phyloP scores from a whole-genome alignment of 1,139 yeast species.

The Pichia sp. region DNA sequence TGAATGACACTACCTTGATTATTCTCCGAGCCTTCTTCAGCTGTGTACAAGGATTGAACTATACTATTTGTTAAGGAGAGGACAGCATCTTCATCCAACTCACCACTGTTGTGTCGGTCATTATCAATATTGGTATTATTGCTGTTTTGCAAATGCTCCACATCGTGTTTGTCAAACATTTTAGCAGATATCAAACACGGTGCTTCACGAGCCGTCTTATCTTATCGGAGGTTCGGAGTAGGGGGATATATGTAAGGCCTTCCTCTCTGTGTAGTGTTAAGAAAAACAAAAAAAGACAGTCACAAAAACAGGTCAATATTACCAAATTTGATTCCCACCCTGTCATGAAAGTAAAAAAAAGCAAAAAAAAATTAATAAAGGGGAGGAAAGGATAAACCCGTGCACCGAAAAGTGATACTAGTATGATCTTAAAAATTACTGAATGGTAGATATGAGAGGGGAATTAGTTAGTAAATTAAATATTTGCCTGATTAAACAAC shows the following conservation, averaged over 20 bases:
- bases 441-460: neutral
- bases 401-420: neutral
- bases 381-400: neutral
- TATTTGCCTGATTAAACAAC: neutral
- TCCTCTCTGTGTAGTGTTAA: neutral
- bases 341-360: neutral
- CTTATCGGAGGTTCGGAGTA: slow-evolving; percentile 16
- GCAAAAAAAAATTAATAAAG: neutral
- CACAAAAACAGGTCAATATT: slow-evolving; percentile 20
- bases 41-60: slow-evolving; percentile 12
- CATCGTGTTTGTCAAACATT: slow-evolving; percentile 1
- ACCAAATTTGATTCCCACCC: neutral
- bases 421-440: too few species aligned
- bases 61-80: slow-evolving; percentile 12
- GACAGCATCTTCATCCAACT: slow-evolving; percentile 8
- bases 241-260: neutral
- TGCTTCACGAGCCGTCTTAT: slow-evolving; percentile 11
- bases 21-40: neutral
- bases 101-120: neutral
- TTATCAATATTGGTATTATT: neutral
- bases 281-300: slow-evolving; percentile 28
- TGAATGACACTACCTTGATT: neutral
- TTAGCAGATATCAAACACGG: neutral
- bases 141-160: neutral
- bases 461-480: neutral